These are phyloP conservation scores for Eruca vesicaria DNA, from an alignment of 441 rosid species.

Conservation along the genomic window DNA sequence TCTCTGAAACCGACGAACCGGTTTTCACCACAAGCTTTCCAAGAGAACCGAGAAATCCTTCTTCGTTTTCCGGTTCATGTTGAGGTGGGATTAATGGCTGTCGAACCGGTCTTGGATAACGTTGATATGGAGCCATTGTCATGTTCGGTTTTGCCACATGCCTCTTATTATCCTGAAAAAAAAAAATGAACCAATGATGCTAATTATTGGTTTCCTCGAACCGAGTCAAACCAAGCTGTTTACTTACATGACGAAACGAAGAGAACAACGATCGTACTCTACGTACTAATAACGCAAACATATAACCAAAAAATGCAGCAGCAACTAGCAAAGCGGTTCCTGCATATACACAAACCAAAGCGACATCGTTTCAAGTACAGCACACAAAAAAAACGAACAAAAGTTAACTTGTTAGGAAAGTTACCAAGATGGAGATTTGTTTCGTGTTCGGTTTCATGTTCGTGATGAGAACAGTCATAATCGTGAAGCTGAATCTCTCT, in stretches of 20 bases:
- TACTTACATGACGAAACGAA: slow-evolving; percentile 49
- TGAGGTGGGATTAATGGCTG: slow-evolving; percentile 72
- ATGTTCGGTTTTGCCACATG: slow-evolving; percentile 39
- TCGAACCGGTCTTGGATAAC: slow-evolving; percentile 58
- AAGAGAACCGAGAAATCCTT: slow-evolving; percentile 67
- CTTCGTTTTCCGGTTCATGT: slow-evolving; percentile 68
- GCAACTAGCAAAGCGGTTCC: slow-evolving; percentile 77
- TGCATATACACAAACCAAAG: slow-evolving; percentile 21
- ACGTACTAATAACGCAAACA: slow-evolving; percentile 82
- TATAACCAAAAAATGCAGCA: slow-evolving; percentile 84
- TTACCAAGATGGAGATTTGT: slow-evolving; percentile 68
- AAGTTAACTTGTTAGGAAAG: not conserved
- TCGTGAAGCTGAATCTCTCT: slow-evolving; percentile 79
- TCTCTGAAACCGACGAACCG: slow-evolving; percentile 63
- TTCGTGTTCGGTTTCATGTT: slow-evolving; percentile 54
- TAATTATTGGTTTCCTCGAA: not conserved
- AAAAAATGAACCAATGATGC: not conserved
- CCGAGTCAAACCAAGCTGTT: not conserved
- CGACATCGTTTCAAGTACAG: not conserved
- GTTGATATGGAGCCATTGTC: slow-evolving; percentile 65
- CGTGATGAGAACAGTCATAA: slow-evolving; percentile 67
- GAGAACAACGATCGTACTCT: slow-evolving; percentile 64
- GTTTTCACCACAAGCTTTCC: slow-evolving; percentile 68
- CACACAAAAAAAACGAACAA: not conserved
- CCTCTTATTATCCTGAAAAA: slow-evolving; percentile 45